Base-by-base conservation (phyloP, 192 early-diverging fungal genomes). In the Backusella macrospora region DNA sequence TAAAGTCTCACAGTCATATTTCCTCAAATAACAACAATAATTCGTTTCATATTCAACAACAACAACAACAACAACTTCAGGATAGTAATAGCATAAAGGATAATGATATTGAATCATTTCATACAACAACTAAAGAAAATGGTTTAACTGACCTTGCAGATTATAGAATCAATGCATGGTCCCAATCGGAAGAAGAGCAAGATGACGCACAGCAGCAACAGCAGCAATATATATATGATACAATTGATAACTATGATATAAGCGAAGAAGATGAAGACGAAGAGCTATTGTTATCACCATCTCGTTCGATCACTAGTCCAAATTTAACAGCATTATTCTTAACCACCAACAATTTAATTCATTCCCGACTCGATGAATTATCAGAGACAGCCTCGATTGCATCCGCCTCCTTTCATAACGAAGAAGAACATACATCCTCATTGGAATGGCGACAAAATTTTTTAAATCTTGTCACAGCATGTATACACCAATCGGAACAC, bases 401-500 rank as follows among this genome's bases (percentile, higher is more conserved):
- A n/a, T 71, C 75, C 1, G 43, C 46, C 4, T n/a, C n/a, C 18
- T 26, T 29, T 23, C 23, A 68, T 12, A 45, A 68, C 16, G 18
- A 38, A 4, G 43, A 65, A 39, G 37, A 55, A n/a, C 7, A 18
- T 39, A 13, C 72, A 37, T 66, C 72, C 18, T 21, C 37, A 26
- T 44, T 55, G 10, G 65, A 63, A 23, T 75, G 78, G 78, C 23
- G 69, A 59, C 26, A 66, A 2, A 45, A 75, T 34, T 76, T 76
- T 44, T 37, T 72, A 2, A 42, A 44, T 4, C 55, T 80, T 1
- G 63, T 72, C 37, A 73, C 70, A 3, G 29, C 45, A 39, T 72
- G 70, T 65, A 80, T 80, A 44, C 48, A 38, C 5, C 78, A 76
- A 46, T 72, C 78, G 16, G 78, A 80, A 70, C 26, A 71, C 26